Conservation (phyloP, 1,284 basidiomycete genomes). For the Caloboletus inedulis region DNA sequence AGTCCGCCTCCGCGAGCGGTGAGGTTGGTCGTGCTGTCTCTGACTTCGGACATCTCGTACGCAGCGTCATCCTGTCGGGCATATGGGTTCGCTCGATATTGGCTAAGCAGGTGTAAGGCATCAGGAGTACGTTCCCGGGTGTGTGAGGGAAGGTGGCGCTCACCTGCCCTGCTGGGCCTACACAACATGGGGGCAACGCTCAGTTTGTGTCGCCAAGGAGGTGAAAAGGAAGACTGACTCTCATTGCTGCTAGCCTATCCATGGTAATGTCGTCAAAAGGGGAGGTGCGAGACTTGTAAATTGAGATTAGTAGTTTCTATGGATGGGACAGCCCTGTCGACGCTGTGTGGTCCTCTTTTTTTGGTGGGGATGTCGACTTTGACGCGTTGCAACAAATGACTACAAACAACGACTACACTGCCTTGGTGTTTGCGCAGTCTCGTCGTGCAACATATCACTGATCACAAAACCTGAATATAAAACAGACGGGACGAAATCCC, state of each 20-base stretch:
- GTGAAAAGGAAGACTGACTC: constrained; percentile 45
- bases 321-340: not conserved
- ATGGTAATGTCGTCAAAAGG: constrained; percentile 40
- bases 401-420: constrained; percentile 18
- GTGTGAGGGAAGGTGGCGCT: constrained; percentile 28
- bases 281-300: not conserved
- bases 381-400: constrained; percentile 14
- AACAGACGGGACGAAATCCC: too few relatives aligned
- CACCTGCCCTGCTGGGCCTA: constrained; percentile 63
- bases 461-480: too few relatives aligned
- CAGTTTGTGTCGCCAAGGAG: not conserved
- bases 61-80: constrained; percentile 59
- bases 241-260: constrained; percentile 81
- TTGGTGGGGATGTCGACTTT: not conserved
- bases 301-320: not conserved
- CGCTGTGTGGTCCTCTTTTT: not conserved
- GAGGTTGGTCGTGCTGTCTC: constrained; percentile 54
- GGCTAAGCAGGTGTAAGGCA: constrained; percentile 37
- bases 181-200: constrained; percentile 9
- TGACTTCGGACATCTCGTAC: constrained; percentile 71
- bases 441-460: too few relatives aligned
- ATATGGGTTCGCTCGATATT: constrained; percentile 62
- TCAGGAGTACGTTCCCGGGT: not conserved
- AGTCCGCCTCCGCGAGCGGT: constrained; percentile 28
- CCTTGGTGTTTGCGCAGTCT: not conserved